Base-by-base conservation (phyloP, 2,329 filamentous ascomycete species). In the Colletotrichum coccodes region DNA sequence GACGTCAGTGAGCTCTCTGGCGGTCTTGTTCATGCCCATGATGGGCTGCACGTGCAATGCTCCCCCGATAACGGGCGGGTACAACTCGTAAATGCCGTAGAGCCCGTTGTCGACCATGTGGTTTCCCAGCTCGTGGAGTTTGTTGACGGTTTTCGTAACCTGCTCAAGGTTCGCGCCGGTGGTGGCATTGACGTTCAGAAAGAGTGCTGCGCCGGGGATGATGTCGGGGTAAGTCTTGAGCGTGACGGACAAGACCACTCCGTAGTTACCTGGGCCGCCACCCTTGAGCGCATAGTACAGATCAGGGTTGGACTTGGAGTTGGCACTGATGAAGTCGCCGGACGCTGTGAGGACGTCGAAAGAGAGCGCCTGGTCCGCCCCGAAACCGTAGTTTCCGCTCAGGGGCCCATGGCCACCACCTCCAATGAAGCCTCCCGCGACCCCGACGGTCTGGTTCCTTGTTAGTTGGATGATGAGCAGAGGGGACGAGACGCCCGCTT, bases 391-490 rank as follows among this genome's bases (percentile, higher is more conserved):
- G 12, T 78, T 76, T 2, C 82, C 83, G 4, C 78, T 78, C 23
- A 86, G 75, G 0, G 83, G 79, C 0, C 81, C 83, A 72, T 90
- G 88, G 0, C 89, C 89, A 14, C 87, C 89, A 5, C 88, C 89
- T 75, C 89, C 86, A 1, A 83, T 83, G 67, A 88, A 89, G 2
- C 89, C 89, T n/a, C 89, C 89, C 1, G 87, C 84, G 16, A 89
- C 74, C 7, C 89, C 89, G 2, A 91, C 88, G 0, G 86, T 83
- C 12, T 79, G 79, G 73, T 2, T 2, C 1, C 6, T n/a, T 9
- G 18, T 50, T 18, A 47, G 8, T 42, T 4, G n/a, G 16, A 28
- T 11, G 36, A 2, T 18, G 7, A 26, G 0, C n/a, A 57, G 23
- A 21, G 4, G 18, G 26, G 2, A 12, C 6, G 1, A 14, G 3